A percentile compares a stretch with the other conserved stretches of the same genome.
Evolutionary conservation across 805 yeast genomes (phyloP).

Genomic region (Candida xyloterini): DNA sequence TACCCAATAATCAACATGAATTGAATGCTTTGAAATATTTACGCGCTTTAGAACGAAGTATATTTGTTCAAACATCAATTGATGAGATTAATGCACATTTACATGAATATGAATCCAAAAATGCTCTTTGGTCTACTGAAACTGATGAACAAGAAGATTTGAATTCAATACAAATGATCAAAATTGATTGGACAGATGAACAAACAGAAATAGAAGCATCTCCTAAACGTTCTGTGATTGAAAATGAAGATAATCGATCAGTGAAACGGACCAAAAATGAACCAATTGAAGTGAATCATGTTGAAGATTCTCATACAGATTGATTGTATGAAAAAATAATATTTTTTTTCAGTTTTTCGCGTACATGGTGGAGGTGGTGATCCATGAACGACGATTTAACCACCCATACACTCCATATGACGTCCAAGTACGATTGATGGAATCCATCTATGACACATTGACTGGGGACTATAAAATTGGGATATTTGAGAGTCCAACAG

Average conservation of each 20-base stretch:
- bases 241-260: conserved; percentile 12
- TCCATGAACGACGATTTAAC: conserved; percentile 36
- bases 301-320: neutral
- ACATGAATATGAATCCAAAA: conserved; percentile 17
- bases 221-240: conserved; percentile 16
- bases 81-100: conserved; percentile 22
- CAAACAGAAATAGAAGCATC: conserved; percentile 10
- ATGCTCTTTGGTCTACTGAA: conserved; percentile 8
- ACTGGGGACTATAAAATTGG: conserved; percentile 59
- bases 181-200: conserved; percentile 17
- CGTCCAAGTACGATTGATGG: conserved; percentile 78
- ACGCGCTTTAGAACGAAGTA: conserved; percentile 22
- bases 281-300: conserved; percentile 7
- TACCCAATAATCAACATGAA: conserved; percentile 7
- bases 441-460: conserved; percentile 63
- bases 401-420: conserved; percentile 84
- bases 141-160: conserved; percentile 2
- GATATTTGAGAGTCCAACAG: conserved; percentile 90
- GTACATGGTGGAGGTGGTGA: conserved; percentile 23
- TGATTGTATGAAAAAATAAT: neutral
- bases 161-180: conserved; percentile 19
- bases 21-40: conserved; percentile 25
- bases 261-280: conserved; percentile 21
- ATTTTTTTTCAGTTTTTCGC: neutral
- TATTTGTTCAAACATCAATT: conserved; percentile 26